Base-by-base conservation (phyloP, 768 basidiomycete genomes). In the Podaxis rugospora region DNA sequence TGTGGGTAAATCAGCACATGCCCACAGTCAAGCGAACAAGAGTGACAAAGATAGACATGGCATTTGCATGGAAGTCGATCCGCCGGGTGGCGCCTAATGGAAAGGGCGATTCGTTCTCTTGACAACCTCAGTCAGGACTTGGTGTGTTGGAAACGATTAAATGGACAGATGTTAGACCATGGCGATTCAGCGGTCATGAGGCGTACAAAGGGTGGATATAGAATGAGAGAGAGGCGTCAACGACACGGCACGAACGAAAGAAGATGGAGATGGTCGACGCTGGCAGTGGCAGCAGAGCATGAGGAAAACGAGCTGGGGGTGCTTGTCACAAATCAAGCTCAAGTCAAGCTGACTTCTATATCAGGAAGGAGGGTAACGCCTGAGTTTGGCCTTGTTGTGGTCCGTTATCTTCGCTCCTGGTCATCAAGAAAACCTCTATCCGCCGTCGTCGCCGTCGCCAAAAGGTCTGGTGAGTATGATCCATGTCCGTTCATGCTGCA, bases 381-480 rank as follows among this genome's bases (percentile, higher is more conserved):
- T 36, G 46, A 63, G 59, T 74, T 74, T 71, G 68, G 63, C 56
- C 32, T 68, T 74, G 74, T 76, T 76, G 74, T 76, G 70, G 59
- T 61, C 63, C 55, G 40, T 66, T 69, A 62, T 65, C 66, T 64
- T 61, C 66, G 42, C 63, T 62, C 61, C 65, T 65, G 68, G 66
- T 66, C 67, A 67, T 64, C 70, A 71, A 73, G 71, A 71, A 72
- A 69, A 68, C 66, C 70, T 71, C 66, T 69, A 68, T 70, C 68
- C 71, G 70, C 68, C 71, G 70, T 68, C 76, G 74, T 79, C 73
- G 78, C 78, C 81, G 74, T 82, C 78, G 83, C 80, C 83, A 78
- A 82, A 81, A 81, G 78, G 81, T 79, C 78, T 80, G 83, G 87
- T 88, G 84, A 88, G 86, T 87, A 68, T 62, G 66, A 70, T 65